A percentile compares a stretch with the other conserved stretches of the same genome.
These are phyloP conservation scores for Beta macrorhiza DNA, from an alignment of 179 eudicot genomes.

Conservation along the genomic window DNA sequence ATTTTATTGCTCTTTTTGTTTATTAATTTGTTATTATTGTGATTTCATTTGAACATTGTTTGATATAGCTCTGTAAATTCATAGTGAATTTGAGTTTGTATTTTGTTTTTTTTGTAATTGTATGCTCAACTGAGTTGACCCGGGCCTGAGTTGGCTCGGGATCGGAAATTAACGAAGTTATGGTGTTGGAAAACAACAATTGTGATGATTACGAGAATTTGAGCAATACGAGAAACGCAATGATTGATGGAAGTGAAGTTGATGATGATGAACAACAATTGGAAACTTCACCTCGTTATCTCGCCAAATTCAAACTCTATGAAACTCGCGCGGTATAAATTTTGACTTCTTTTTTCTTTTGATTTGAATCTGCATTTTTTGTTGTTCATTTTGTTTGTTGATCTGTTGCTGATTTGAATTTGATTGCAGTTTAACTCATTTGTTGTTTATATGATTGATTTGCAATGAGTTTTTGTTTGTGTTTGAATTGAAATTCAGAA, in stretches of 20 bases:
- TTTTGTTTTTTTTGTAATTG: slow-evolving; percentile 3
- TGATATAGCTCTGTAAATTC: neutral
- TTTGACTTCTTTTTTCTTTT: slow-evolving; percentile 4
- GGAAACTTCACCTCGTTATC: slow-evolving; percentile 32
- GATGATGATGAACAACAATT: slow-evolving; percentile 26
- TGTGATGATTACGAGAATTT: slow-evolving; percentile 2
- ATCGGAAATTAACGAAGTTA: slow-evolving; percentile 14
- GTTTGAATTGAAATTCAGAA: neutral
- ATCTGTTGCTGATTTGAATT: slow-evolving; percentile 4
- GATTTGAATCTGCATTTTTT: neutral
- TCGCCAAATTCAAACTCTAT: slow-evolving; percentile 76
- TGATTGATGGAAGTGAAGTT: slow-evolving; percentile 20
- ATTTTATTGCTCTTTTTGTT: neutral
- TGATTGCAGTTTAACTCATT: neutral
- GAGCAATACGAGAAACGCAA: slow-evolving; percentile 17
- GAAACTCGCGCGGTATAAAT: slow-evolving; percentile 79
- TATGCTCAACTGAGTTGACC: slow-evolving; percentile 39
- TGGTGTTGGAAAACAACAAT: slow-evolving; percentile 30
- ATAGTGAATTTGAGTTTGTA: slow-evolving; percentile 10
- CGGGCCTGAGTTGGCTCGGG: slow-evolving; percentile 38
- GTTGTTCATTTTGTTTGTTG: neutral
- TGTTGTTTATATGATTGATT: neutral
- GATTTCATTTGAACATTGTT: slow-evolving; percentile 10
- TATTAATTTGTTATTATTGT: neutral
- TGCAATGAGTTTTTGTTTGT: neutral